These are phyloP conservation scores for Agrocybe pediades DNA, from an alignment of 768 basidiomycete genomes.

Conservation along the genomic window DNA sequence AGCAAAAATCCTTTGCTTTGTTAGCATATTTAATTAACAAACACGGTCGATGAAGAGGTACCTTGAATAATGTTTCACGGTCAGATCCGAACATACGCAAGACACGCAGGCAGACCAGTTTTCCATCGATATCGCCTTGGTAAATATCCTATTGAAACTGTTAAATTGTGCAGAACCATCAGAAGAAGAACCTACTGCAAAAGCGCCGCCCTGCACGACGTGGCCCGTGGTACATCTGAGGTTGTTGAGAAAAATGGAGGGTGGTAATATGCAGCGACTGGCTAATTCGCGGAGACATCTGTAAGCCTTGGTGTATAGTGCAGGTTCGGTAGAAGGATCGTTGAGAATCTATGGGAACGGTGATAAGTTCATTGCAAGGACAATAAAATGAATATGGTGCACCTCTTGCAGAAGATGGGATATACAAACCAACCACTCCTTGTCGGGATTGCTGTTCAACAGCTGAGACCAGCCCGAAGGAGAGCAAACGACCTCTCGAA, in stretches of 20 bases:
- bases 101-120: conserved; percentile 21
- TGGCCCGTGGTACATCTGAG: conserved; percentile 5
- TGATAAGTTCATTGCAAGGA: not conserved
- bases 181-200: conserved; percentile 21
- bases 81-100: conserved; percentile 20
- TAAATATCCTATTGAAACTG: conserved; percentile 19
- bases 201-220: conserved; percentile 26
- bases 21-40: not conserved
- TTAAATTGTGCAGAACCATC: not conserved
- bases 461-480: conserved; percentile 3
- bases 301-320: conserved; percentile 4
- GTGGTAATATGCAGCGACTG: conserved; percentile 19
- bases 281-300: conserved; percentile 19
- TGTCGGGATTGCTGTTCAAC: conserved; percentile 1
- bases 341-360: conserved; percentile 10
- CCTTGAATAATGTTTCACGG: conserved; percentile 15
- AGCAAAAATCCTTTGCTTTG: conserved; percentile 21
- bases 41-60: not conserved
- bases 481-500: not conserved
- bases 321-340: conserved; percentile 8
- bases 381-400: not conserved
- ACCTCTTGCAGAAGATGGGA: conserved; percentile 21
- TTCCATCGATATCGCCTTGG: conserved; percentile 11
- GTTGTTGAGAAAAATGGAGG: conserved; percentile 21
- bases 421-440: conserved; percentile 13